These are phyloP conservation scores for Arthrobotrys sinensis DNA, from an alignment of 2,329 filamentous ascomycete genomes.

Conservation along the genomic window DNA sequence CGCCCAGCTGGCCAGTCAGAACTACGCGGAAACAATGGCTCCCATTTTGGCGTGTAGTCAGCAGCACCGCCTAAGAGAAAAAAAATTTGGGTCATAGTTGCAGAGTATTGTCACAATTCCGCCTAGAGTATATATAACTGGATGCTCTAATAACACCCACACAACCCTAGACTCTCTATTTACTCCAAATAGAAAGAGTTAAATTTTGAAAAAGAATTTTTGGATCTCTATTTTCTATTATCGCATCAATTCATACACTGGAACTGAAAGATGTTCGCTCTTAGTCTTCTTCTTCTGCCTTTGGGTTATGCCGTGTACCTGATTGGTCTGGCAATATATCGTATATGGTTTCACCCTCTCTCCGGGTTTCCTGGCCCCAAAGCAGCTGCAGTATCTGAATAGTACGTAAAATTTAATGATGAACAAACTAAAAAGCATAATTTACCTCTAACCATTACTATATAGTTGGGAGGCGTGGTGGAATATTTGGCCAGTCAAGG, in stretches of 20 bases:
- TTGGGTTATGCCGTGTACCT: constrained; percentile 15
- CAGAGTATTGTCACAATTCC: neutral
- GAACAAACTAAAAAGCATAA: neutral
- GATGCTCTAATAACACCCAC: neutral
- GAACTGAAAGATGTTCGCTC: constrained; percentile 11
- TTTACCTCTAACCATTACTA: neutral
- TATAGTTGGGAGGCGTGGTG: constrained; percentile 37
- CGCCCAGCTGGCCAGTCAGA: neutral
- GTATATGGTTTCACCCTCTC: constrained; percentile 39
- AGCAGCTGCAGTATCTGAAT: constrained; percentile 33
- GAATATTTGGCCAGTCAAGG: constrained; percentile 41
- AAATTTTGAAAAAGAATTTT: neutral
- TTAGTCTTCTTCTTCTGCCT: constrained; percentile 16
- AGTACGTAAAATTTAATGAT: constrained; percentile 9
- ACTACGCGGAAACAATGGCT: neutral
- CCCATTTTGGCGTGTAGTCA: neutral
- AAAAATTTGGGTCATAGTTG: neutral
- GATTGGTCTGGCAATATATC: constrained; percentile 25
- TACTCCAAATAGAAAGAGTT: neutral
- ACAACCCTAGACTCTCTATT: neutral
- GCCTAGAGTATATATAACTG: constrained; percentile 19
- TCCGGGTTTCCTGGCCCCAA: constrained; percentile 32
- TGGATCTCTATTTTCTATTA: constrained; percentile 3
- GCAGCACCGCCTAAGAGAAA: neutral
- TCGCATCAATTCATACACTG: neutral